Conservation (phyloP, 148 eudicot genomes). For the Simmondsia chinensis region DNA sequence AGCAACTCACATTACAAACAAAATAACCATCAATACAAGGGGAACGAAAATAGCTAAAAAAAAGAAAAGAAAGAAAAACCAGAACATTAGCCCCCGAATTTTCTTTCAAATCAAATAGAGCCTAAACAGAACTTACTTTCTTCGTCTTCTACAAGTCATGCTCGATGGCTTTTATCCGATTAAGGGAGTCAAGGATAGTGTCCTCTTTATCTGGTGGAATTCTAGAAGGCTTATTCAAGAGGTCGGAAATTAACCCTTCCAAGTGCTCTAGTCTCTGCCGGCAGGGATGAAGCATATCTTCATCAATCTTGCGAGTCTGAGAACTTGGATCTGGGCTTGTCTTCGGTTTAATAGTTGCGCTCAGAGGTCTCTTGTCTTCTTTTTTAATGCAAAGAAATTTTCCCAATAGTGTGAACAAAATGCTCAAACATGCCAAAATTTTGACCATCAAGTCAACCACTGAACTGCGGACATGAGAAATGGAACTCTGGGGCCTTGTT, state of each 20-base stretch:
- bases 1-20: too few species aligned
- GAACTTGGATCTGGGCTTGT: conserved; percentile 22
- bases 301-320: conserved; percentile 18
- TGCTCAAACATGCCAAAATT: conserved; percentile 25
- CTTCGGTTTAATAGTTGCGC: conserved; percentile 8
- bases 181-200: conserved; percentile 62
- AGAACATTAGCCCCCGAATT: too few species aligned
- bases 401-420: conserved; percentile 17
- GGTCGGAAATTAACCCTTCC: conserved; percentile 60
- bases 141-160: conserved; percentile 89
- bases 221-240: conserved; percentile 55
- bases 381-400: conserved; percentile 28
- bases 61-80: too few species aligned
- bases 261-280: conserved; percentile 69
- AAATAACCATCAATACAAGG: too few species aligned
- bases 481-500: too few species aligned
- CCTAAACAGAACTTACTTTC: conserved; percentile 56
- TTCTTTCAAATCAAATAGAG: background rate
- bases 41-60: too few species aligned
- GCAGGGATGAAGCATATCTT: conserved; percentile 56
- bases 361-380: conserved; percentile 15
- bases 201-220: conserved; percentile 89
- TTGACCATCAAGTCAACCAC: conserved; percentile 22
- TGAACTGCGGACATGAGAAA: too few species aligned
- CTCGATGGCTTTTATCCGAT: conserved; percentile 80